Conservation (phyloP, 2,329 filamentous ascomycete species). For the Aspergillus vadensis region DNA sequence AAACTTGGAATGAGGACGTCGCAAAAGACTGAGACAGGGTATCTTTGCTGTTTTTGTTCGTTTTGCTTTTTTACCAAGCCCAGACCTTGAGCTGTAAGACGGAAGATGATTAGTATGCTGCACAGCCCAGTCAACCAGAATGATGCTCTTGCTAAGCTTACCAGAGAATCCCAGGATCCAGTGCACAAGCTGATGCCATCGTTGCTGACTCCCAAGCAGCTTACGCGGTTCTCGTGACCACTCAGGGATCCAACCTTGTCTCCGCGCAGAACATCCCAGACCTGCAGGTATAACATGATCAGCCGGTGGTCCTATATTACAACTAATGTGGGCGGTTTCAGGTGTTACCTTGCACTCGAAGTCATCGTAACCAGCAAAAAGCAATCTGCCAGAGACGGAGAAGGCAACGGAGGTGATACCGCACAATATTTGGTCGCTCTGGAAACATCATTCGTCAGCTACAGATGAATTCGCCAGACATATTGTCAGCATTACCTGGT, state of each 20-base stretch:
- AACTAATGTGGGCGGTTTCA: neutral
- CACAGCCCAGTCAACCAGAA: neutral
- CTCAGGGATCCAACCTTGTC: slow-evolving; percentile 96
- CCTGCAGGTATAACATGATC: slow-evolving; percentile 55
- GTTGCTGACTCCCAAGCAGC: slow-evolving; percentile 97
- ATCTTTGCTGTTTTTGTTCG: slow-evolving; percentile 35
- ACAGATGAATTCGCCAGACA: neutral
- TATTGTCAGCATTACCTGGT: slow-evolving; percentile 50
- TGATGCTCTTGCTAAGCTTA: slow-evolving; percentile 54
- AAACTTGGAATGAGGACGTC: slow-evolving; percentile 41
- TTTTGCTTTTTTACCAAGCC: slow-evolving; percentile 64
- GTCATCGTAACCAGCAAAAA: slow-evolving; percentile 98
- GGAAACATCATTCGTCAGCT: slow-evolving; percentile 18
- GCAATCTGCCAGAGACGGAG: slow-evolving; percentile 88
- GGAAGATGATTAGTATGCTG: slow-evolving; percentile 15
- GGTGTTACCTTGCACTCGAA: slow-evolving; percentile 95
- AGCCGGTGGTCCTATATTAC: slow-evolving; percentile 22
- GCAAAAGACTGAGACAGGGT: slow-evolving; percentile 40
- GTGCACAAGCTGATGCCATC: slow-evolving; percentile 99
- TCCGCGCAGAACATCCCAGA: slow-evolving; percentile 95
- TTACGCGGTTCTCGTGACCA: slow-evolving; percentile 97
- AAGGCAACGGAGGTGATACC: slow-evolving; percentile 98
- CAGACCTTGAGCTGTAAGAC: slow-evolving; percentile 75
- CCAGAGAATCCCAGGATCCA: slow-evolving; percentile 98
- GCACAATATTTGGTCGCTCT: slow-evolving; percentile 97